Conservation (phyloP, 768 basidiomycete genomes). For the Roridomyces roridus region DNA sequence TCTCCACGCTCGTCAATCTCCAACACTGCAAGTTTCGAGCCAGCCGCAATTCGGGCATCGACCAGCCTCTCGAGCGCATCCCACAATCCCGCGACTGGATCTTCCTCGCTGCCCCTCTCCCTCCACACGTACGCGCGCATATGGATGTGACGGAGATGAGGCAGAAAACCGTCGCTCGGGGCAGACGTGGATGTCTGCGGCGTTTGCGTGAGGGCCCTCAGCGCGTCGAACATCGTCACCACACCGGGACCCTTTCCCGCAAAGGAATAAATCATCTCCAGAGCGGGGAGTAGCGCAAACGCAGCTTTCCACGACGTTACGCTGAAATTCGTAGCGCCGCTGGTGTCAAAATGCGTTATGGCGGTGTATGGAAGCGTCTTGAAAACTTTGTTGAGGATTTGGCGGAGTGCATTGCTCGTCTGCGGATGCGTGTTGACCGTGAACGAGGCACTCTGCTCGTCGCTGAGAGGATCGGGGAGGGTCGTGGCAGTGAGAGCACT, state of each 20-base stretch:
- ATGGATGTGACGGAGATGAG: not conserved
- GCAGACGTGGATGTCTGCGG: too few relatives aligned
- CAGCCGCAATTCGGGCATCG: not conserved
- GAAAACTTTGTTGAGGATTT: not conserved
- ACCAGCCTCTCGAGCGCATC: not conserved
- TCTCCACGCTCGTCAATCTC: not conserved
- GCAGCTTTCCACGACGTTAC: not conserved
- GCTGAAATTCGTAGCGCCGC: not conserved
- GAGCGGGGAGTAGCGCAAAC: not conserved
- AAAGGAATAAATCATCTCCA: not conserved
- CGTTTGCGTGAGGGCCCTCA: not conserved
- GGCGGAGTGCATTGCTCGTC: not conserved
- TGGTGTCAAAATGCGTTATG: conserved; percentile 3
- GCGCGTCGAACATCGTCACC: not conserved
- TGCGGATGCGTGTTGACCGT: not conserved
- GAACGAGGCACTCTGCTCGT: not conserved
- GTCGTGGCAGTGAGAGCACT: not conserved
- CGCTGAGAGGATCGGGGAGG: not conserved
- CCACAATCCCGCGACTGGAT: not conserved
- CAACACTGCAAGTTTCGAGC: not conserved
- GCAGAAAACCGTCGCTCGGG: not conserved
- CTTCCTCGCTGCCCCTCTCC: not conserved
- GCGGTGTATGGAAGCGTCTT: not conserved
- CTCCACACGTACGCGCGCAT: not conserved
- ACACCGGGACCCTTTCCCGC: not conserved